phyloP scores from a whole-genome alignment of 2,329 filamentous ascomycete genomes.

The Colletotrichum noveboracense region DNA sequence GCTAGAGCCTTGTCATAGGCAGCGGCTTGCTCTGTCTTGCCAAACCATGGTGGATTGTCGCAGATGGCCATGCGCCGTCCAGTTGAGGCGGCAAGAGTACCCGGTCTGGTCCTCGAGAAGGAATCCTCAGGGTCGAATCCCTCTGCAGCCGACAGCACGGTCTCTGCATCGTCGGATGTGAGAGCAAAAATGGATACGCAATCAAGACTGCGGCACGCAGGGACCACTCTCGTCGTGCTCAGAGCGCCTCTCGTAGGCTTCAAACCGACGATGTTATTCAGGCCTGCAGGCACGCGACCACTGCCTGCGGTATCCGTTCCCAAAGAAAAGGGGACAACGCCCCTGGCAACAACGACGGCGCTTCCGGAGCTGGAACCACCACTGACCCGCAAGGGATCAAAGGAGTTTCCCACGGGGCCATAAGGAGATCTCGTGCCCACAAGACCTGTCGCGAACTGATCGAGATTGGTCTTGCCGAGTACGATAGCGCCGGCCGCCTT shows the following conservation, averaged over 20 bases:
- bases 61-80: slow-evolving; percentile 40
- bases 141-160: slow-evolving; percentile 52
- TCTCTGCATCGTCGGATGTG: slow-evolving; percentile 54
- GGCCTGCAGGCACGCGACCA: slow-evolving; percentile 56
- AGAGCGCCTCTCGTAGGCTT: slow-evolving; percentile 60
- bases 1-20: slow-evolving; percentile 46
- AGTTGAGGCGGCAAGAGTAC: slow-evolving; percentile 1
- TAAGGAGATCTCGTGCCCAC: slow-evolving; percentile 66
- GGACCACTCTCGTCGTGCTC: slow-evolving; percentile 53
- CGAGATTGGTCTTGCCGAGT: slow-evolving; percentile 64
- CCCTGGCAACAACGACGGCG: slow-evolving; percentile 58
- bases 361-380: slow-evolving; percentile 66
- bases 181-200: slow-evolving; percentile 60
- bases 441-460: slow-evolving; percentile 68
- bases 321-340: slow-evolving; percentile 59
- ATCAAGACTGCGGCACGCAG: slow-evolving; percentile 62
- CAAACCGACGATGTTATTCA: slow-evolving; percentile 58
- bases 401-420: slow-evolving; percentile 60
- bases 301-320: slow-evolving; percentile 63
- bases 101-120: slow-evolving; percentile 50
- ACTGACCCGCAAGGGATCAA: slow-evolving; percentile 38
- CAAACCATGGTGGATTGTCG: slow-evolving; percentile 42
- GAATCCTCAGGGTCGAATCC: slow-evolving; percentile 53
- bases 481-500: slow-evolving; percentile 59
- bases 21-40: slow-evolving; percentile 39